These are phyloP conservation scores for Dichomitus squalens DNA, from an alignment of 1,284 basidiomycete species.

Conservation along the genomic window DNA sequence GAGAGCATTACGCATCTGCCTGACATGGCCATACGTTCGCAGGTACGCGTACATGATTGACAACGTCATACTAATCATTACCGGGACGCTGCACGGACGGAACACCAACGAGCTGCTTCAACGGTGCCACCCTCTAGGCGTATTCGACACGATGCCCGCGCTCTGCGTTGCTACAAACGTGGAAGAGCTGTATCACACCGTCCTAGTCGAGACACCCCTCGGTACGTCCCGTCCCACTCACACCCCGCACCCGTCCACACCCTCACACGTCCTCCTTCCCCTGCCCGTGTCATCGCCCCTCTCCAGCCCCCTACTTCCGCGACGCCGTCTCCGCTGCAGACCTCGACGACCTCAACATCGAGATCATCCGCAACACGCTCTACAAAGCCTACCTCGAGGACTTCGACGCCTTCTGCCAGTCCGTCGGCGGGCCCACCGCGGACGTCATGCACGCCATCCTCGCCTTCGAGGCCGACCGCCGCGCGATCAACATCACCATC, in stretches of 20 bases:
- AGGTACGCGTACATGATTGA: conserved; percentile 99
- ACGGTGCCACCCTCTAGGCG: conserved; percentile 95
- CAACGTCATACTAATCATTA: conserved; percentile 97
- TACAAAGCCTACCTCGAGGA: conserved; percentile 99
- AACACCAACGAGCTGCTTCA: conserved; percentile 97
- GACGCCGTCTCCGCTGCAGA: conserved; percentile 95
- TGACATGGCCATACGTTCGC: not conserved
- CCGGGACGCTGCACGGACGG: conserved; percentile 95
- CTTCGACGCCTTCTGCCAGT: conserved; percentile 85
- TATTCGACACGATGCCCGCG: conserved; percentile 99
- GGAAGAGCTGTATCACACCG: conserved; percentile 98
- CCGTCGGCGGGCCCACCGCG: conserved; percentile 82
- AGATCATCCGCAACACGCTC: conserved; percentile 99
- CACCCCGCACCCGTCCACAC: not conserved
- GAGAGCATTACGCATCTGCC: no score
- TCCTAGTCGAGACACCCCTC: conserved; percentile 96
- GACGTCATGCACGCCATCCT: conserved; percentile 92
- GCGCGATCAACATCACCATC: conserved; percentile 98
- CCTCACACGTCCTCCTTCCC: not conserved
- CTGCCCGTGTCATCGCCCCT: conserved; percentile 1
- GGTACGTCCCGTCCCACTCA: conserved; percentile 53
- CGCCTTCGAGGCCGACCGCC: conserved; percentile 95
- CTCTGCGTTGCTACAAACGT: conserved; percentile 99
- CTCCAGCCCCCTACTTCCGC: conserved; percentile 92
- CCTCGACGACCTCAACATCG: conserved; percentile 98